Evolutionary conservation across 2,329 filamentous ascomycete genomes (phyloP), one percentile per base, ranked within the genome.

Genomic region (Zelopaecilomyces penicillatus): DNA sequence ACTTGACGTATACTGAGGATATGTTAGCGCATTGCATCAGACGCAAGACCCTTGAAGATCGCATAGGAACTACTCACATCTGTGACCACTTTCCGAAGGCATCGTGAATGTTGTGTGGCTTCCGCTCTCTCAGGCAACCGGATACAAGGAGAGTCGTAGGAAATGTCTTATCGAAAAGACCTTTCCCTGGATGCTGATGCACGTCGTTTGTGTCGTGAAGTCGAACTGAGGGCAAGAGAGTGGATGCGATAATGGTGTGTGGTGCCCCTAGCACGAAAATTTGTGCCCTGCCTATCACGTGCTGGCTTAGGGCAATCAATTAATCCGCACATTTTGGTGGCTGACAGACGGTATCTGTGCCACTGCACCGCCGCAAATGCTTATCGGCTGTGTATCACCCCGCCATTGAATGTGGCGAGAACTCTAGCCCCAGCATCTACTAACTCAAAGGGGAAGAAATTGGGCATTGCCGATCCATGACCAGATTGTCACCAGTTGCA

Each of bases 41-140:
- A 9, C 5, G 34, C 35, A 40, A 31, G 32, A 27, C 32, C 30
- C 11, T 27, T 29, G 28, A 32, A 30, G 26, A 12, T 41, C 27
- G 26, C 37, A 7, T 12, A 27, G 33, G 30, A 32, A 9, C 30
- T 37, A 86, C 86, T 86, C 75, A 91, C 86, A 77, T 85, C 86
- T 82, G 82, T 90, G 85, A 74, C 85, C 85, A 68, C 83, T 77
- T 81, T 87, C 85, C 67, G 85, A 83, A 85, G 84, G 80, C 86
- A 93, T 93, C 71, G 80, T 89, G 83, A 74, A 72, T 72, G 67
- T 62, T 61, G 55, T 70, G 62, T 61, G 60, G 56, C 63, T 64
- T 65, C 63, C 64, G 61, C 63, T 64, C 68, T 69, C 68, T 70
- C 66, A 65, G 67, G 61, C 63, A 65, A 70, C 64, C 66, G 61